A percentile compares a stretch with the other conserved stretches of the same genome.
Conservation (phyloP, 2,329 filamentous ascomycete genomes). For the Aspergillus jensenii region DNA sequence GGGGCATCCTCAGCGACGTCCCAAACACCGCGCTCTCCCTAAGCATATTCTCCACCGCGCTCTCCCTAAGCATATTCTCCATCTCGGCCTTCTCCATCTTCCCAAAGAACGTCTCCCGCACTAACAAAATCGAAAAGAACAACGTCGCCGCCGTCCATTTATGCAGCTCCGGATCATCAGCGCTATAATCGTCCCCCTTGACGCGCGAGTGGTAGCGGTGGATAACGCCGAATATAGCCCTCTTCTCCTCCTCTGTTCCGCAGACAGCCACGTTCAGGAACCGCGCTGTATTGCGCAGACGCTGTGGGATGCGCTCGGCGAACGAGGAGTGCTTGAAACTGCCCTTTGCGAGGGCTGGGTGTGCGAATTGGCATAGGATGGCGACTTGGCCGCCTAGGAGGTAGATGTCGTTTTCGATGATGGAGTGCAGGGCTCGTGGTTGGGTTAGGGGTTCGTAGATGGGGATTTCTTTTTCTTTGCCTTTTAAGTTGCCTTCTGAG, state of each 20-base stretch:
- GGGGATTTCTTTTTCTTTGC: neutral
- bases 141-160: constrained; percentile 31
- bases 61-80: constrained; percentile 13
- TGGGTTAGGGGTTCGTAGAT: constrained; percentile 8
- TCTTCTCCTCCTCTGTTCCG: constrained; percentile 27
- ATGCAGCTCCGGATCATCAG: constrained; percentile 30
- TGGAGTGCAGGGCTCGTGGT: neutral
- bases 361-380: constrained; percentile 28
- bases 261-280: constrained; percentile 27
- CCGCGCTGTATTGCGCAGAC: constrained; percentile 25
- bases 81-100: constrained; percentile 4
- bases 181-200: constrained; percentile 25
- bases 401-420: constrained; percentile 14
- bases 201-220: constrained; percentile 24
- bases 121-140: constrained; percentile 24
- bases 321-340: constrained; percentile 27
- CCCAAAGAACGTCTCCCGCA: constrained; percentile 28
- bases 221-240: constrained; percentile 25
- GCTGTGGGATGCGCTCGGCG: constrained; percentile 22
- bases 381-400: constrained; percentile 17
- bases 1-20: constrained; percentile 22
- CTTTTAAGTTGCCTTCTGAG: neutral
- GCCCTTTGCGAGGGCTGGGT: constrained; percentile 26
- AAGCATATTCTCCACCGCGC: constrained; percentile 12
- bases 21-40: constrained; percentile 17